phyloP scores from a whole-genome alignment of 2,329 filamentous ascomycete species.

The Waltergamsia citrina region DNA sequence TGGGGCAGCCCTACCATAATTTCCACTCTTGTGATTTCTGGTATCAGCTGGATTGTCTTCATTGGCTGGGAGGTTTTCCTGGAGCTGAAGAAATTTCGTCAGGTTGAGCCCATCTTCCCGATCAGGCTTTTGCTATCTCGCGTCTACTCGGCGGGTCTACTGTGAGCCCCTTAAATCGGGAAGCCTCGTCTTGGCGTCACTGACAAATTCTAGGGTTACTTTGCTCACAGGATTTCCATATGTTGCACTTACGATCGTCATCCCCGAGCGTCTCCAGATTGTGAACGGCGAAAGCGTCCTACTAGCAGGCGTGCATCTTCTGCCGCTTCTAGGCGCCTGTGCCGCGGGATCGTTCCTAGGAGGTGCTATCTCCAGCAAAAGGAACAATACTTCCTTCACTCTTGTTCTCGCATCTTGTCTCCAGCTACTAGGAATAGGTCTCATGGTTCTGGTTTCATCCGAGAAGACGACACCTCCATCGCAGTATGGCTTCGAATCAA shows the following conservation, averaged over 20 bases:
- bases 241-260: slow-evolving; percentile 45
- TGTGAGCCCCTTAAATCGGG: slow-evolving; percentile 26
- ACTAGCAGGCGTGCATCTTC: slow-evolving; percentile 44
- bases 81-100: slow-evolving; percentile 20
- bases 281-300: slow-evolving; percentile 43
- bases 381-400: slow-evolving; percentile 43
- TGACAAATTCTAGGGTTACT: slow-evolving; percentile 35
- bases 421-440: slow-evolving; percentile 40
- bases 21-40: slow-evolving; percentile 34
- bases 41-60: slow-evolving; percentile 37
- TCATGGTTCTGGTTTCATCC: slow-evolving; percentile 34
- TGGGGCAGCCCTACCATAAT: slow-evolving; percentile 46
- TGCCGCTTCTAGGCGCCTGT: slow-evolving; percentile 48
- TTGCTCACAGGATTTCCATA: slow-evolving; percentile 49
- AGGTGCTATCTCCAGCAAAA: slow-evolving; percentile 41
- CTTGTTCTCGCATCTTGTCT: slow-evolving; percentile 38
- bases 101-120: slow-evolving; percentile 46
- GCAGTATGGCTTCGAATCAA: slow-evolving; percentile 44
- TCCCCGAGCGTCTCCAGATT: slow-evolving; percentile 53
- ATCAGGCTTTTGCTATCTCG: slow-evolving; percentile 34
- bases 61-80: slow-evolving; percentile 40
- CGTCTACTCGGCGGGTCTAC: slow-evolving; percentile 39
- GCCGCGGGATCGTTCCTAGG: slow-evolving; percentile 47
- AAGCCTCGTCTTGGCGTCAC: background rate
- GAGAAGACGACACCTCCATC: slow-evolving; percentile 21